Evolutionary conservation across 2,329 filamentous ascomycete genomes (phyloP).

Genomic region (Ophiostoma tasmaniense): DNA sequence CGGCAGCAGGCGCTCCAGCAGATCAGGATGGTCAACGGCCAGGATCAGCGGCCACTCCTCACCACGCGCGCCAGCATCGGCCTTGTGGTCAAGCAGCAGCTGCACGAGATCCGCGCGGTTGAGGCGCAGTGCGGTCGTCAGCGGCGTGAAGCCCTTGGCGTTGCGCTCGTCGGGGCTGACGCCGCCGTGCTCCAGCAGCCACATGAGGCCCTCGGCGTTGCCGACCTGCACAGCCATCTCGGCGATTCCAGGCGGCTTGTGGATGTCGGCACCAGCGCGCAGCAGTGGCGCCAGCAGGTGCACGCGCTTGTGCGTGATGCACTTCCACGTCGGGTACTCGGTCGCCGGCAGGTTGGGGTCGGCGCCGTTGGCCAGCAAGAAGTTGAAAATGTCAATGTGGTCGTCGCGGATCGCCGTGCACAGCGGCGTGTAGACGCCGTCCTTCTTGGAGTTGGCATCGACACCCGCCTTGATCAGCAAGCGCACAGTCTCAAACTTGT

Average conservation of each 20-base stretch:
- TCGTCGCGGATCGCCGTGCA: constrained; percentile 24
- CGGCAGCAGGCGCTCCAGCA: constrained; percentile 42
- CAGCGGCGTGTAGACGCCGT: constrained; percentile 25
- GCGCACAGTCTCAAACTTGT: constrained; percentile 53
- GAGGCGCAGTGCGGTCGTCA: constrained; percentile 25
- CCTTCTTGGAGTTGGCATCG: constrained; percentile 25
- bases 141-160: constrained; percentile 26
- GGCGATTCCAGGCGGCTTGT: constrained; percentile 27
- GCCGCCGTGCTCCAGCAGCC: constrained; percentile 28
- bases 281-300: constrained; percentile 31
- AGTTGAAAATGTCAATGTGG: constrained; percentile 25
- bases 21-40: constrained; percentile 52
- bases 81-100: constrained; percentile 29
- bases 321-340: constrained; percentile 30
- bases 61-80: constrained; percentile 26
- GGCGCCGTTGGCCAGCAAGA: constrained; percentile 31
- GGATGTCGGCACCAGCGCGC: constrained; percentile 28
- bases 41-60: constrained; percentile 57
- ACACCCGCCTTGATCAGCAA: constrained; percentile 28
- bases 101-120: constrained; percentile 43
- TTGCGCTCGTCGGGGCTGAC: constrained; percentile 29
- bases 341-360: constrained; percentile 27
- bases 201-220: constrained; percentile 31
- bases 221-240: constrained; percentile 28
- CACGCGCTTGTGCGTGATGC: constrained; percentile 24